Evolutionary conservation across 805 yeast species (phyloP), one percentile per base, ranked within the genome.

Genomic region (Saccharomycopsis sp.): DNA sequence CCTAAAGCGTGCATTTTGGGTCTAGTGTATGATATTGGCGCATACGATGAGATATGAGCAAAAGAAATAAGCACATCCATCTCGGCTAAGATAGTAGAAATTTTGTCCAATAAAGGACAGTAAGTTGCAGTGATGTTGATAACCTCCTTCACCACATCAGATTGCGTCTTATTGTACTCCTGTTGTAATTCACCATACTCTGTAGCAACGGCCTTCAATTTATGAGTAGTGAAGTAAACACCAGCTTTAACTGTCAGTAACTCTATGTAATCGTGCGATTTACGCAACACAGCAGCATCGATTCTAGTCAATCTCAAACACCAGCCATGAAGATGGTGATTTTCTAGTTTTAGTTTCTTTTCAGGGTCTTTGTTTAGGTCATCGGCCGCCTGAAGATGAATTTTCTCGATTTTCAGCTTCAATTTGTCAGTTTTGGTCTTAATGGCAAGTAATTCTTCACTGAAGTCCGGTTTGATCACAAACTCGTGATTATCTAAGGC

Each of bases 201-300:
- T 41, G 75, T 73, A 14, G 91, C 83, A 40, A 84, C 73, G n/a
- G 77, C 75, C 48, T 80, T 76, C 64, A 94, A 74, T 61, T 78
- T 78, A 50, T 75, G 70, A 1, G 96, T 89, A 8, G 97, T 90
- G 75, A 94, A 94, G 69, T 79, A 90, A 2, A 92, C 92, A 58
- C 99, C 99, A 1, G 97, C 96, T 68, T 94, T 94, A 34, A 90
- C 95, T 0, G 97, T 92, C 54, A 91, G 88, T 50, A 92, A 75
- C 69, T 94, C 97, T 54, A 79, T 79, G 68, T 85, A 91, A 46
- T 80, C 78, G 50, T 70, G 67, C 0, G 73, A 70, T 53, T 75
- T 73, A 64, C 98, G 81, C 59, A 94, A 75, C 20, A 87, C 85
- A 9, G 86, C 77, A 1, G 97, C 91, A 66, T 94, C 98, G 57